Evolutionary conservation across 139 green algal genomes (phyloP).

Genomic region (Astrephomene gubernaculifera): DNA sequence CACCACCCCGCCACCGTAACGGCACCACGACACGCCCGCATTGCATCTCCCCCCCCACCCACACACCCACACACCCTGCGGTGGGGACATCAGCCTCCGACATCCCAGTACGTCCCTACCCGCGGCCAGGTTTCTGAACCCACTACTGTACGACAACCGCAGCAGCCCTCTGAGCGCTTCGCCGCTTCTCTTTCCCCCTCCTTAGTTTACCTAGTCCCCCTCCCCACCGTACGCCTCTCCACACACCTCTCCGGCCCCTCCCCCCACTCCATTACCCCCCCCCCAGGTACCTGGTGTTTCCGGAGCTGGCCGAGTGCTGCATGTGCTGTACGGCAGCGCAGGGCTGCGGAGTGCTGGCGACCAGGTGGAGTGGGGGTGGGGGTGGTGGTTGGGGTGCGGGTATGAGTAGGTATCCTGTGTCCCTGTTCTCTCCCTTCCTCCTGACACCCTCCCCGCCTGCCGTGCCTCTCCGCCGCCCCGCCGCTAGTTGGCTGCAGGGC

Average conservation of each 20-base stretch:
- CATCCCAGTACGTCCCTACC: too few relatives aligned
- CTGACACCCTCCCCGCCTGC: neutral
- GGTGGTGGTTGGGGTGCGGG: neutral
- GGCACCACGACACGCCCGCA: neutral
- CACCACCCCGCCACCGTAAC: too few relatives aligned
- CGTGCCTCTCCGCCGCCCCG: neutral
- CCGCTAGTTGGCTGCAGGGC: slow-evolving; percentile 27
- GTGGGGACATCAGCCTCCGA: too few relatives aligned
- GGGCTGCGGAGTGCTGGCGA: slow-evolving; percentile 55
- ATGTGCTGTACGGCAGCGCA: slow-evolving; percentile 52
- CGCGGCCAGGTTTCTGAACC: too few relatives aligned
- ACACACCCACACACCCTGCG: too few relatives aligned
- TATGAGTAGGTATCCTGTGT: neutral
- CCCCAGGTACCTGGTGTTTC: slow-evolving; percentile 63
- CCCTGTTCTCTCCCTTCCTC: neutral
- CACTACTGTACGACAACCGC: too few relatives aligned
- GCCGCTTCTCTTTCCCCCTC: too few relatives aligned
- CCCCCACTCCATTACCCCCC: neutral
- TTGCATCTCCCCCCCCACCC: too few relatives aligned
- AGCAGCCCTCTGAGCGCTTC: too few relatives aligned
- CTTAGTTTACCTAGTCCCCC: too few relatives aligned
- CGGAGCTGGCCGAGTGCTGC: slow-evolving; percentile 55
- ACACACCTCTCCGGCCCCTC: neutral
- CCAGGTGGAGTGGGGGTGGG: slow-evolving; percentile 21
- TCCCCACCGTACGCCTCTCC: too few relatives aligned